Evolutionary conservation across 179 eudicot species (phyloP).

Genomic region (Gypsophila paniculata): DNA sequence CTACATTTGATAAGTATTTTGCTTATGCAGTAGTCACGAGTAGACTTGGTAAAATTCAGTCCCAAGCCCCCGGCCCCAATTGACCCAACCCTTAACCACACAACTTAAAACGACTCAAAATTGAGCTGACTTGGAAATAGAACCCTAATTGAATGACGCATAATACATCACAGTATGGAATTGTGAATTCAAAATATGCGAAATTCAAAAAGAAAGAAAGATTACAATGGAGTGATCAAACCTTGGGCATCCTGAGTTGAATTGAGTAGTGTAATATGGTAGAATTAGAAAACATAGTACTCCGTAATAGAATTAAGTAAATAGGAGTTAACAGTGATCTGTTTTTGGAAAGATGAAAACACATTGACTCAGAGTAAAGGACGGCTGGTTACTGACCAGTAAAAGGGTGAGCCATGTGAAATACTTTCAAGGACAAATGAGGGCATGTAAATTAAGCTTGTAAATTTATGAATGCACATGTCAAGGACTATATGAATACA

Average conservation of each 20-base stretch:
- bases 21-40: no score
- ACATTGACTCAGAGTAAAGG: constrained; percentile 39
- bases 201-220: constrained; percentile 9
- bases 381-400: constrained; percentile 36
- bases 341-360: constrained; percentile 42
- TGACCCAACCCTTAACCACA: not conserved
- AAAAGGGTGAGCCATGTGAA: constrained; percentile 41
- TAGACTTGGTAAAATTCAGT: no score
- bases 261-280: constrained; percentile 18
- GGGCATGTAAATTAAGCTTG: constrained; percentile 30
- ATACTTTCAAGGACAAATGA: constrained; percentile 36
- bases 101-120: not conserved
- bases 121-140: no score
- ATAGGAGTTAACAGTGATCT: constrained; percentile 32
- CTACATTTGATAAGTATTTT: no score
- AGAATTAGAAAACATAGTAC: constrained; percentile 20
- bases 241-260: no score
- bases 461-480: constrained; percentile 34
- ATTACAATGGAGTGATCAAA: constrained; percentile 25
- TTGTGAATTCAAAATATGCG: constrained; percentile 13
- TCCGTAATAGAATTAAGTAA: not conserved
- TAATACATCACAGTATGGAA: not conserved
- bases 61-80: not conserved
- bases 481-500: constrained; percentile 21
- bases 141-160: not conserved